These are phyloP conservation scores for Carex arenaria DNA, from an alignment of 202 grass and related monocot genomes.

Conservation along the genomic window DNA sequence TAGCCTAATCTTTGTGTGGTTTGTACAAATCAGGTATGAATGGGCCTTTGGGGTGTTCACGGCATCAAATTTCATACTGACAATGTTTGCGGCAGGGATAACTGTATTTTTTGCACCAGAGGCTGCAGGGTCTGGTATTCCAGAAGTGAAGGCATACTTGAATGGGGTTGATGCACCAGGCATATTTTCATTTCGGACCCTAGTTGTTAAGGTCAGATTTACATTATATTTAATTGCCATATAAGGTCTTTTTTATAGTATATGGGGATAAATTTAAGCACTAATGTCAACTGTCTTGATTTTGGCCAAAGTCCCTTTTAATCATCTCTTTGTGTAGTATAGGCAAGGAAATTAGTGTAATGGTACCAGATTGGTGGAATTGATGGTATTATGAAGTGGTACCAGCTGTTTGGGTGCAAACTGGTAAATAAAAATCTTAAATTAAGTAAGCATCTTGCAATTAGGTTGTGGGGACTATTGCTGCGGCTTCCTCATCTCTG, in stretches of 20 bases:
- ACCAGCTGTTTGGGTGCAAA: neutral
- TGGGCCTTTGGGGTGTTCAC: conserved; percentile 68
- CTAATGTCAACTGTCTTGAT: neutral
- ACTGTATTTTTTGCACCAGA: conserved; percentile 75
- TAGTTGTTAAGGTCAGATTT: conserved; percentile 65
- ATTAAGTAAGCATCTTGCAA: neutral
- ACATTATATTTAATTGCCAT: neutral
- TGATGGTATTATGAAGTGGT: neutral
- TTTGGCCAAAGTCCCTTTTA: neutral
- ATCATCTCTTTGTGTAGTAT: neutral
- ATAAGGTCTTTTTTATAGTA: neutral
- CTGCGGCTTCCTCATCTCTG: conserved; percentile 87
- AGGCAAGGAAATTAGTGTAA: neutral
- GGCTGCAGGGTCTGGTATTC: conserved; percentile 84
- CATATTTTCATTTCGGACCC: conserved; percentile 78
- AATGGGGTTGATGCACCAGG: conserved; percentile 84
- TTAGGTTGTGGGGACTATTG: conserved; percentile 82
- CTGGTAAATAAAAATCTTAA: neutral
- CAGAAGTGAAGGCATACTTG: conserved; percentile 88
- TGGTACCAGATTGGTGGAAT: neutral
- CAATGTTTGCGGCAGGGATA: conserved; percentile 58
- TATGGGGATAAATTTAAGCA: neutral
- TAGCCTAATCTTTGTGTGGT: neutral
- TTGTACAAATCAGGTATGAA: conserved; percentile 27
- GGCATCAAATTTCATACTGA: conserved; percentile 58